phyloP scores from a whole-genome alignment of 2,329 filamentous ascomycete species.

The Didymellaceae sp. region DNA sequence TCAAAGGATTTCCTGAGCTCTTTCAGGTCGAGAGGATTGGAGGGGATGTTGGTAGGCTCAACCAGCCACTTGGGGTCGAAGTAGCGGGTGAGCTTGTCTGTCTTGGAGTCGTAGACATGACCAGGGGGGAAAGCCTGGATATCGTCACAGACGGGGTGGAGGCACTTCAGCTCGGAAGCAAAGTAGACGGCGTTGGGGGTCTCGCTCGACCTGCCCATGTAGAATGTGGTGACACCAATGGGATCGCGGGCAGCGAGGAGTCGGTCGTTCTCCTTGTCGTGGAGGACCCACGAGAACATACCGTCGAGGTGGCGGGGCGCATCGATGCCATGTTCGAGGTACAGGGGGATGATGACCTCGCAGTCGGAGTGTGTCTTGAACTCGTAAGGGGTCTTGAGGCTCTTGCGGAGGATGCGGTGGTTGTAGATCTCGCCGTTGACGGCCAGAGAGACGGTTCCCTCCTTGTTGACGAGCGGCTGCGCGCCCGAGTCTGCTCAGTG shows the following conservation, averaged over 20 bases:
- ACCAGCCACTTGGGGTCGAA: constrained; percentile 88
- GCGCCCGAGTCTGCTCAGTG: constrained; percentile 79
- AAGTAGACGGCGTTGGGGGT: constrained; percentile 90
- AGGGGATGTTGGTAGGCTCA: constrained; percentile 79
- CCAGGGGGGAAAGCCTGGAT: constrained; percentile 94
- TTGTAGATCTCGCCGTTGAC: constrained; percentile 99
- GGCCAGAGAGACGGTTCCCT: constrained; percentile 85
- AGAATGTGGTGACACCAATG: constrained; percentile 96
- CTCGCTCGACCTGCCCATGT: constrained; percentile 85
- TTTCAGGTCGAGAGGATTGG: constrained; percentile 83
- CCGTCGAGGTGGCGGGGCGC: constrained; percentile 93
- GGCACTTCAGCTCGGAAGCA: constrained; percentile 93
- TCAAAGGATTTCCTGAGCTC: constrained; percentile 81
- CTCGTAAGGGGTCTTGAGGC: constrained; percentile 81
- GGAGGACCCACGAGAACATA: constrained; percentile 99
- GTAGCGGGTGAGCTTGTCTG: constrained; percentile 83
- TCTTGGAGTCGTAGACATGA: constrained; percentile 94
- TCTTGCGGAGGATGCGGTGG: constrained; percentile 92
- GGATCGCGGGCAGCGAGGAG: constrained; percentile 94
- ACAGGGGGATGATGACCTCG: constrained; percentile 98
- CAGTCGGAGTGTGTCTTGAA: constrained; percentile 99
- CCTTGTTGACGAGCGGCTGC: constrained; percentile 91
- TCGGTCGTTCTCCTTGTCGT: constrained; percentile 93
- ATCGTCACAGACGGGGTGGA: constrained; percentile 93
- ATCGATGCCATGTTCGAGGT: constrained; percentile 89